Evolutionary conservation across 1,284 basidiomycete species (phyloP), one percentile per base, ranked within the genome.

Genomic region (Stereum hirsutum): DNA sequence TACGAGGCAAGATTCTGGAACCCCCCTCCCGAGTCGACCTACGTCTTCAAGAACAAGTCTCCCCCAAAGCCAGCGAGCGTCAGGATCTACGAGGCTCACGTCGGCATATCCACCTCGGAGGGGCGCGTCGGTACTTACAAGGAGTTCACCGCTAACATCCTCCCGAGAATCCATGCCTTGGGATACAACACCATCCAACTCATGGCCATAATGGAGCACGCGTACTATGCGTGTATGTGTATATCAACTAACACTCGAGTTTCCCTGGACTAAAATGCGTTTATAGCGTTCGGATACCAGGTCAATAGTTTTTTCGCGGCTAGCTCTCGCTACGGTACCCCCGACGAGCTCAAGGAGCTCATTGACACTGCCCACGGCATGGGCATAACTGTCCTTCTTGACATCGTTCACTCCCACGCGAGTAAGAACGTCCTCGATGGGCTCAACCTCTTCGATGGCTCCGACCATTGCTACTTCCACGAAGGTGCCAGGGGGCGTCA

Each of bases 1-100:
- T 99, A 96, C 64, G 95, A 99, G 48, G 90, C 90, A 20, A 80
- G 91, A n/a, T 97, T 98, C 67, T 99, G 95, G 95, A 97, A 98
- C 59, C 95, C 95, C 1, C 80, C 91, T 20, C 54, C 68, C 33
- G 59, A 70, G 15, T 62, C 89, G 51, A 70, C 60, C 38, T 96
- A 98, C 68, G 66, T 69, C 24, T 94, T 96, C 70, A 96, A 92
- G 64, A 72, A 96, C 58, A 51, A 74, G 32, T 72, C 75, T 7
- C 89, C 89, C 6, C 69, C 76, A 1, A 75, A 78, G 51, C 83
- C 89, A 3, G 69, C 70, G 23, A 78, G 82, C 26, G 63, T 88
- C 43, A 86, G 87, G 55, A 93, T 99, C 46, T 99, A 99, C 58
- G 95, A 99, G 60, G 95, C 95, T 0, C 95, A 99, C 57, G 92